Evolutionary conservation across 164 flowering plant species (phyloP), one percentile per base, ranked within the genome.

Genomic region (Platanus orientalis): DNA sequence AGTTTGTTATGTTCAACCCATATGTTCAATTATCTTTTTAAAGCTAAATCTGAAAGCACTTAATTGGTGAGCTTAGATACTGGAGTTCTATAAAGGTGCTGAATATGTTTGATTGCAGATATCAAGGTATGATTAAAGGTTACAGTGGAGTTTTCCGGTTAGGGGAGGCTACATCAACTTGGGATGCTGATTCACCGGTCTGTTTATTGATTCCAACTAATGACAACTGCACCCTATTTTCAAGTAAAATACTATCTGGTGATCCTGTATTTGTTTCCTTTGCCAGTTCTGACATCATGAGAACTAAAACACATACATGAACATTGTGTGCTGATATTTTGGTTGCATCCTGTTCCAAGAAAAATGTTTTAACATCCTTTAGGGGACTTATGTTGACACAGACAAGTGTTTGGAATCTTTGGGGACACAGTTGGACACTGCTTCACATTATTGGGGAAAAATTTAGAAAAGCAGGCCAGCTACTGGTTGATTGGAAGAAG

Each of bases 161-260:
- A 69, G 99, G 99, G 58, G 99, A 94, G 81, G 99, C 99, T 61
- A 91, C 99, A 65, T 91, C 97, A 58, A 91, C 99, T 32, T 89
- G 88, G 93, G 99, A 94, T 81, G 99, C 99, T 69, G 96, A 91
- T 82, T 91, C 99, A 67, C 96, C 97, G 71, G 99, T 92, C 48
- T 68, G 94, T 83, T 68, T 71, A n/a, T 69, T 48, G 59, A 51
- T 65, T 60, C 60, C 67, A 63, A 45, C 45, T 57, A 60, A 56
- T 51, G 39, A 51, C 25, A 48, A 54, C 51, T 48, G 12, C 64
- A 27, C 58, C 60, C 48, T 40, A 3, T 26, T 42, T 45, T 60
- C 32, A 56, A 48, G 57, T 61, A 65, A 58, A 39, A 21, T 61
- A 0, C 61, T 25, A 9, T 53, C 28, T 30, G 28, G 7, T 63